Base-by-base conservation (phyloP, 345 rosid species). In the Anacardium occidentale region DNA sequence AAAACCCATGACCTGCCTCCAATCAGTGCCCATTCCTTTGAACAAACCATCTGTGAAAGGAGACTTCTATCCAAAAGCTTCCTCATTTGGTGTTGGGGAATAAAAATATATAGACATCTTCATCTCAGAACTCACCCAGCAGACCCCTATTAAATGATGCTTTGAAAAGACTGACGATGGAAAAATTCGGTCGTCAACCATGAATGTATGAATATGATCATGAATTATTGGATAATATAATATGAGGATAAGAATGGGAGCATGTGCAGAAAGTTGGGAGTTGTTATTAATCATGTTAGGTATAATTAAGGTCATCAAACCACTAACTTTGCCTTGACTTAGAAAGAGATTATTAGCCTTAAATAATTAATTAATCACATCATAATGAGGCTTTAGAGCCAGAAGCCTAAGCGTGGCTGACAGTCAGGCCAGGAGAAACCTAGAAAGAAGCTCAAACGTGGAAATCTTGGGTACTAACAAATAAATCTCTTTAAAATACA, bases 11-110 rank as follows among this genome's bases (percentile, higher is more conserved):
- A 51, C 74, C 79, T 21, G 66, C 71, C 65, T 67, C 61, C 58
- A 48, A 59, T 64, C 50, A 26, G 26, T 48, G 78, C 80, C 85
- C 82, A 76, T 73, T 70, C 69, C 74, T 45, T 59, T 50, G 42
- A n/a, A 57, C 63, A 11, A 64, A 54, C 66, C 22, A 10, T 64
- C 32, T 42, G 64, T 56, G 53, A 55, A 57, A 26, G 63, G 64
- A 66, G 69, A 17, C n/a, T n/a, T n/a, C n/a, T n/a, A n/a, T n/a
- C n/a, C n/a, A 60, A 69, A 75, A 40, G 42, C 47, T 11, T 73
- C 62, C 62, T 53, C 75, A 68, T 72, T 56, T 56, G 21, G 22
- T 81, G 79, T 65, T n/a, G 53, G 66, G 15, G 64, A 74, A 68
- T 48, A 62, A 18, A 10, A n/a, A 22, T 26, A 37, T 9, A 37